Evolutionary conservation across 106 monocot genomes (phyloP), one percentile per base, ranked within the genome.

Genomic region (Chionographis japonica): DNA sequence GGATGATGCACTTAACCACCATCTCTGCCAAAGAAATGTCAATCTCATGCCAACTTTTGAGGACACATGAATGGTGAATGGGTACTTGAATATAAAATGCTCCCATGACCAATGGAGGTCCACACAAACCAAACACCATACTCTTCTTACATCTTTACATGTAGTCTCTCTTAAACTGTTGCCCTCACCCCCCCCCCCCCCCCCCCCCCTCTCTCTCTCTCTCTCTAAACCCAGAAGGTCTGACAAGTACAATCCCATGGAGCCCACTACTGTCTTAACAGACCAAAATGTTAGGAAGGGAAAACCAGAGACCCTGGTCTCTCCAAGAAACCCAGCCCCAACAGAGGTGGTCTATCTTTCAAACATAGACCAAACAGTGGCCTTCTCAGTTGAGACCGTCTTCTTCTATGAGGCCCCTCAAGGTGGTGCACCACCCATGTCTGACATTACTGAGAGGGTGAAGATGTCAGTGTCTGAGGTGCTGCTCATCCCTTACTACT

Each of bases 281-380:
- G 77, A 72, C 39, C 27, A 27, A 40, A 74, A 82, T 69, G 66
- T 94, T 13, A 67, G 68, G 56, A 87, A 62, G 74, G 72, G 68
- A 27, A 58, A 51, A 16, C 51, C 75, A 18, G 59, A 75, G 9
- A 57, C 58, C 9, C 74, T 94, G 16, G 8, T 80, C 60, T 84
- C 87, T 70, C 77, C 82, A 14, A 38, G 42, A 41, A 79, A 85
- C 53, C 81, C 80, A 13, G 69, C 58, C 42, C 77, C 79, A 13
- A 39, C n/a, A 50, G 52, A 83, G 42, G 75, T 53, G 12, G 17
- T 90, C 12, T 87, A 71, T 64, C 90, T 94, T 15, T 90, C 94
- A 52, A 94, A 94, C 71, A 87, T 94, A 53, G 94, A 94, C 68
- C 94, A 90, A 71, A 81, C 84, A 4, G 87, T 90, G 19, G 90